Base-by-base conservation (phyloP, 2,329 filamentous ascomycete species). In the Talaromyces islandicus region DNA sequence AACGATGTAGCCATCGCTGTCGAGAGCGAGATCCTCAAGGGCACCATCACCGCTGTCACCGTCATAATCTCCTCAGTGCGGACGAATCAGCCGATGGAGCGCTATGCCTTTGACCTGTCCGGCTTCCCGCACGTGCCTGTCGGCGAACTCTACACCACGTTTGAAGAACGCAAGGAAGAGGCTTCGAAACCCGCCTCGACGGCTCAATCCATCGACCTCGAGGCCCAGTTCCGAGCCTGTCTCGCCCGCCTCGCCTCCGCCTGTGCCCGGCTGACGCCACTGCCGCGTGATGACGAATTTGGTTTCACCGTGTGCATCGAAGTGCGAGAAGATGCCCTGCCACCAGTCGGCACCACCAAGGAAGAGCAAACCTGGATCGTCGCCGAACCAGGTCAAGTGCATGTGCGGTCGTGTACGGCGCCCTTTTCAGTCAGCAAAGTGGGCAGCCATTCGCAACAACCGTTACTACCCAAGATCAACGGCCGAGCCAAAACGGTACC, bases 1-100 rank as follows among this genome's bases (percentile, higher is more conserved):
- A 85, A 82, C 70, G 89, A 94, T 72, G 91, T 92, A 65, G 84
- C 94, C 48, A 79, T 86, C 63, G 88, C 91, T 38, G 84, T 92
- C 24, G 81, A 85, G 62, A 80, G 79, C 3, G 88, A 95, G 76
- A 81, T 96, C 38, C 81, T 89, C 54, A 82, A 80, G 71, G 80
- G 82, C 65, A 78, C 76, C 59, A 81, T 86, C 38, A 78, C 81
- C 30, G 77, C 78, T 58, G 79, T 86, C 63, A 81, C 77, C 61
- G 77, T 87, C 38, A 83, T 86, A 54, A 80, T 87, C 60, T 83
- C 81, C 71, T 78, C 75, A 63, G 74, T 78, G 55, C 72, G 76
- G 61, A 77, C 78, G 60, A 80, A 81, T 62, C 72, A 74, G 61
- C 80, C 84, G 38, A 76, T 85, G 63, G 85, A 87, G 69, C 78